A percentile compares a stretch with the other conserved stretches of the same genome.
Evolutionary conservation across 108 stramenopile species (phyloP).

Genomic region (Halocafeteria seosinensis): DNA sequence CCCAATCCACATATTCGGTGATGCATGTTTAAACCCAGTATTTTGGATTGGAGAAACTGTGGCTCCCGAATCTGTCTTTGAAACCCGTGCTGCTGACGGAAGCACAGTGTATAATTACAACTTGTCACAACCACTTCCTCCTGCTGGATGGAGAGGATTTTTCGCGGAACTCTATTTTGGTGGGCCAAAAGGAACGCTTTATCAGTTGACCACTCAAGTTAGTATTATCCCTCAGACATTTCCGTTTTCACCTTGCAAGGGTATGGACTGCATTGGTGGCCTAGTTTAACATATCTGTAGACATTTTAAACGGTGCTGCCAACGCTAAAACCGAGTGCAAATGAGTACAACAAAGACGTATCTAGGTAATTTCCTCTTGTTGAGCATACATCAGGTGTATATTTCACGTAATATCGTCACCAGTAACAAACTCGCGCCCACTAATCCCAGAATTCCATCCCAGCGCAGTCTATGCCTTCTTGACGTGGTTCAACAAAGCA

Average conservation of each 20-base stretch:
- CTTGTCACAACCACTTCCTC: not conserved
- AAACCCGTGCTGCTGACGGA: not conserved
- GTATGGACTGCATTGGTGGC: not conserved
- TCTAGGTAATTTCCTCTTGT: too few relatives aligned
- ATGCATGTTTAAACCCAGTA: not conserved
- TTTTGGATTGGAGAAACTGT: not conserved
- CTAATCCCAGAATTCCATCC: too few relatives aligned
- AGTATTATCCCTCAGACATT: constrained; percentile 1
- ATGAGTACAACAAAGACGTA: too few relatives aligned
- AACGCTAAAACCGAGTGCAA: too few relatives aligned
- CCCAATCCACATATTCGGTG: constrained; percentile 4
- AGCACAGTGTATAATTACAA: not conserved
- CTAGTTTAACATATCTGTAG: not conserved
- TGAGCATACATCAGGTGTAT: too few relatives aligned
- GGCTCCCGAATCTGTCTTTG: not conserved
- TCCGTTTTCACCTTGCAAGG: not conserved
- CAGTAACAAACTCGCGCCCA: too few relatives aligned
- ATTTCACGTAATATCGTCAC: too few relatives aligned
- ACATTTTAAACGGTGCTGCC: too few relatives aligned
- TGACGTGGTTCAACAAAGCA: too few relatives aligned
- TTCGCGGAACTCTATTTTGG: not conserved
- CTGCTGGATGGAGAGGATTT: not conserved
- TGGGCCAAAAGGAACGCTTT: not conserved
- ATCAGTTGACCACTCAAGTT: not conserved
- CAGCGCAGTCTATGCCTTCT: too few relatives aligned